Evolutionary conservation across 2,329 filamentous ascomycete genomes (phyloP).

Genomic region (Amesomyces nigricolor): DNA sequence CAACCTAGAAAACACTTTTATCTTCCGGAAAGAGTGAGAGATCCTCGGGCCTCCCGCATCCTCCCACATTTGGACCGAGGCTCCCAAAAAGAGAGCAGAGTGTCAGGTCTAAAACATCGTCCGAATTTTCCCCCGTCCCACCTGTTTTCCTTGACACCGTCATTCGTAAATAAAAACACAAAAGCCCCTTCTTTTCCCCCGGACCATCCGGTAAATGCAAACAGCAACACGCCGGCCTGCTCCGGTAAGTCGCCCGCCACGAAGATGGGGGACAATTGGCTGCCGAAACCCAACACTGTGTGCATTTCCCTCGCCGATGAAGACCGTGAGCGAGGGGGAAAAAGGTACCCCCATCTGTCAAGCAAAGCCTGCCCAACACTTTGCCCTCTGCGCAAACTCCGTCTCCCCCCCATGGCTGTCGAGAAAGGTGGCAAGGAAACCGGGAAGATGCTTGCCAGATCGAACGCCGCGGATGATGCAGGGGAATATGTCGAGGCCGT

Average conservation of each 20-base stretch:
- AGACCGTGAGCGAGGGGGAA: neutral
- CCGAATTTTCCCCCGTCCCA: neutral
- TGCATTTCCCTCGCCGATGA: neutral
- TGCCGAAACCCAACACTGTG: conserved; percentile 1
- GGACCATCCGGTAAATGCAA: conserved; percentile 13
- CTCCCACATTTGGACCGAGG: conserved; percentile 5
- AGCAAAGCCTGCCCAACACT: neutral
- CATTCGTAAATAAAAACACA: conserved; percentile 13
- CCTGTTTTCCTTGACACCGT: conserved; percentile 10
- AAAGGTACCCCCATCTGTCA: neutral
- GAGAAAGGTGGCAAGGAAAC: neutral
- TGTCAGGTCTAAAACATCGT: conserved; percentile 17
- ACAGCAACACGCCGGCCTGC: neutral
- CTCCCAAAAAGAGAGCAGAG: conserved; percentile 13
- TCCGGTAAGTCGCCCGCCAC: neutral
- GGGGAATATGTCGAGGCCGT: conserved; percentile 8
- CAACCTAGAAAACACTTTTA: conserved; percentile 16
- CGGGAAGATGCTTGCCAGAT: conserved; percentile 1
- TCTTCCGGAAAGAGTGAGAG: conserved; percentile 16
- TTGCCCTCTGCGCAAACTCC: neutral
- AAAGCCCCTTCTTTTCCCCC: neutral
- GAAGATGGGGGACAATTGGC: neutral
- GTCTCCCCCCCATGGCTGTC: neutral
- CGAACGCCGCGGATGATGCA: conserved; percentile 15
- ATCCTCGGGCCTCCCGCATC: neutral